A percentile compares a stretch with the other conserved stretches of the same genome.
These are phyloP conservation scores for Scheffersomyces coipomensis DNA, from an alignment of 805 yeast genomes.

Conservation along the genomic window DNA sequence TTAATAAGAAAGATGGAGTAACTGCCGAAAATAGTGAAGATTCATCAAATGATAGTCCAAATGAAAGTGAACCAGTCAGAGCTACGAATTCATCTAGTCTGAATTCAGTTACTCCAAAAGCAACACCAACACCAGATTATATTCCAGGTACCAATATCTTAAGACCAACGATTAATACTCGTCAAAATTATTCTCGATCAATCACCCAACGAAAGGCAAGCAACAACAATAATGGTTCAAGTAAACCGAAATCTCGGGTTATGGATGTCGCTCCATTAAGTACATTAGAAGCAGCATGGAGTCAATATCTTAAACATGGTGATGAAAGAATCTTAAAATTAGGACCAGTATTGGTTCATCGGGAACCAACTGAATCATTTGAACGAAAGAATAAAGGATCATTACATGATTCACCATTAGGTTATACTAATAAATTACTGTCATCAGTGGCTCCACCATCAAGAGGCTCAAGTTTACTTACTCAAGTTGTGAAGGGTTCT, in stretches of 20 bases:
- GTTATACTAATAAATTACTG: slow-evolving; percentile 26
- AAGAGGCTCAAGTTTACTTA: slow-evolving; percentile 25
- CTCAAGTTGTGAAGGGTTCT: slow-evolving; percentile 39
- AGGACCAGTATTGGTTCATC: slow-evolving; percentile 51
- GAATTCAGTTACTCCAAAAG: slow-evolving; percentile 23
- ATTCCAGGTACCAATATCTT: slow-evolving; percentile 62
- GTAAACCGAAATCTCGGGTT: slow-evolving; percentile 23
- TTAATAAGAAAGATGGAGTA: slow-evolving; percentile 20
- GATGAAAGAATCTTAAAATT: slow-evolving; percentile 62
- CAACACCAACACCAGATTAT: slow-evolving; percentile 34
- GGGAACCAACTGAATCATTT: slow-evolving; percentile 45
- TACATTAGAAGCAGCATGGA: slow-evolving; percentile 60
- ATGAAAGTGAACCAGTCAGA: slow-evolving; percentile 16
- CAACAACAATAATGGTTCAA: background rate
- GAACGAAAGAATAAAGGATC: slow-evolving; percentile 59
- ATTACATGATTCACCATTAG: slow-evolving; percentile 59
- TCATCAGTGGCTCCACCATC: slow-evolving; percentile 9
- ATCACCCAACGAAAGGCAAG: background rate
- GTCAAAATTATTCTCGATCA: slow-evolving; percentile 20
- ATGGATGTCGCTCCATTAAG: slow-evolving; percentile 47
- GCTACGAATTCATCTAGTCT: slow-evolving; percentile 9
- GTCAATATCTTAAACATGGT: slow-evolving; percentile 46
- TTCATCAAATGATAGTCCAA: slow-evolving; percentile 26
- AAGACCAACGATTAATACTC: slow-evolving; percentile 47
- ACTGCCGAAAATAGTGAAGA: slow-evolving; percentile 14